Conservation (phyloP, 2,329 filamentous ascomycete genomes). For the Pestalotiopsis sp. region DNA sequence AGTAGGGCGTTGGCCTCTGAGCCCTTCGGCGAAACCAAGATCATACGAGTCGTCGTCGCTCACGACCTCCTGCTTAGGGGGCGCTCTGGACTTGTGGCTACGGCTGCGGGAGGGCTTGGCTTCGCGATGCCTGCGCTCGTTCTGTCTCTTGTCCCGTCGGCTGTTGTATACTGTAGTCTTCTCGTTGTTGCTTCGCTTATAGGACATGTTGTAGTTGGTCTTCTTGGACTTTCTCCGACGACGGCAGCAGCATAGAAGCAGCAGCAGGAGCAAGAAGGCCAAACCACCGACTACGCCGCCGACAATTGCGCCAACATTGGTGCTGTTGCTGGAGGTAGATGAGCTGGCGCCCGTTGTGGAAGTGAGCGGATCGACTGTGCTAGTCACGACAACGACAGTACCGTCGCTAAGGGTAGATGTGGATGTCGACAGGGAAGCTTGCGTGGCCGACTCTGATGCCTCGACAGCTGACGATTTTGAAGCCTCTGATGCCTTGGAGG, state of each 20-base stretch:
- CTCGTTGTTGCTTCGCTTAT: conserved; percentile 5
- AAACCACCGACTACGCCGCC: not conserved
- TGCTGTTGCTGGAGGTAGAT: not conserved
- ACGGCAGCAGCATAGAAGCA: conserved; percentile 1
- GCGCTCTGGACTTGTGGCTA: not conserved
- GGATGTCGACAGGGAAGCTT: not conserved
- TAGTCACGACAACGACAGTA: not conserved
- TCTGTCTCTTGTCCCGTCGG: not conserved
- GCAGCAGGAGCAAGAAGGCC: not conserved
- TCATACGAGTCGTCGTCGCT: not conserved
- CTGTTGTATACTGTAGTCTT: conserved; percentile 1
- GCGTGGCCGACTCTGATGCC: not conserved
- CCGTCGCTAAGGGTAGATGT: not conserved
- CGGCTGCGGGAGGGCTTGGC: not conserved
- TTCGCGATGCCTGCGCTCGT: not conserved
- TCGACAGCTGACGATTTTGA: conserved; percentile 7
- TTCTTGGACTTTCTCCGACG: conserved; percentile 7
- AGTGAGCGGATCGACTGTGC: not conserved
- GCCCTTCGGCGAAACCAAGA: not conserved
- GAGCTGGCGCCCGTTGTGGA: not conserved
- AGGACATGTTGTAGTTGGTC: conserved; percentile 4
- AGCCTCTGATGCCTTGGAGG: conserved; percentile 14
- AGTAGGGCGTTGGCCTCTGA: not conserved
- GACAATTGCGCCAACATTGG: conserved; percentile 1
- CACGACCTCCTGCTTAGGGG: not conserved